Percentiles rank a stretch among this genome's conserved stretches.
phyloP scores from a whole-genome alignment of 495 filamentous ascomycete genomes.

The Astrothelium subdiscretum region DNA sequence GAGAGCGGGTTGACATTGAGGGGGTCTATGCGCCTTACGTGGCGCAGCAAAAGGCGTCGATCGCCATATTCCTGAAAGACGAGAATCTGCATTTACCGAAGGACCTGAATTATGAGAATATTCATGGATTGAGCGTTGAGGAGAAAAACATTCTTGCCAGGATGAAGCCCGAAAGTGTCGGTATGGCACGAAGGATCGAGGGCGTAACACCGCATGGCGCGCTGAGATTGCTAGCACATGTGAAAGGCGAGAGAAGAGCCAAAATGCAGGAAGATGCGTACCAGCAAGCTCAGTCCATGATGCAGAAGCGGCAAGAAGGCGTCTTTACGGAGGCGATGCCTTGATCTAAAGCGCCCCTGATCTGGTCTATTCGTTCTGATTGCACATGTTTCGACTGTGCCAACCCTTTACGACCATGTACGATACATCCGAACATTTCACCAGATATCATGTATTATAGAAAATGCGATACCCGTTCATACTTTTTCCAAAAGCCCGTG shows the following conservation, averaged over 20 bases:
- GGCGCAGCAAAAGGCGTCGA: conserved; percentile 50
- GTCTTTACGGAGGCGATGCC: background rate
- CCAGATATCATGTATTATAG: too few species aligned
- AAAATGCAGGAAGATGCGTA: conserved; percentile 12
- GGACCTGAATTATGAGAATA: conserved; percentile 62
- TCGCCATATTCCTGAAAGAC: conserved; percentile 57
- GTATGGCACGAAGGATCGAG: conserved; percentile 80
- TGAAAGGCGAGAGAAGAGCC: conserved; percentile 25
- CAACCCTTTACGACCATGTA: too few species aligned
- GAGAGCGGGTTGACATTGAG: conserved; percentile 63
- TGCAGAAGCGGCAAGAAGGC: background rate
- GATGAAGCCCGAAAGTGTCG: conserved; percentile 68
- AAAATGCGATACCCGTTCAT: too few species aligned
- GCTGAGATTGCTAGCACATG: conserved; percentile 44
- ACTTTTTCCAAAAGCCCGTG: too few species aligned
- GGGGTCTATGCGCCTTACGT: conserved; percentile 78
- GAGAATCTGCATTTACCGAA: conserved; percentile 61
- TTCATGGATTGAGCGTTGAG: conserved; percentile 65
- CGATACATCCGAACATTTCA: too few species aligned
- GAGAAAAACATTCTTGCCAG: conserved; percentile 59
- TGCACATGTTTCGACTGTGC: too few species aligned
- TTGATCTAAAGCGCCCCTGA: background rate
- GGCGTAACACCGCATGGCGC: conserved; percentile 58
- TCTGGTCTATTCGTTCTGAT: too few species aligned
- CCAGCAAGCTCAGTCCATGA: conserved; percentile 11